Evolutionary conservation across 2,329 filamentous ascomycete species (phyloP).

Genomic region (Penicillium sp.): DNA sequence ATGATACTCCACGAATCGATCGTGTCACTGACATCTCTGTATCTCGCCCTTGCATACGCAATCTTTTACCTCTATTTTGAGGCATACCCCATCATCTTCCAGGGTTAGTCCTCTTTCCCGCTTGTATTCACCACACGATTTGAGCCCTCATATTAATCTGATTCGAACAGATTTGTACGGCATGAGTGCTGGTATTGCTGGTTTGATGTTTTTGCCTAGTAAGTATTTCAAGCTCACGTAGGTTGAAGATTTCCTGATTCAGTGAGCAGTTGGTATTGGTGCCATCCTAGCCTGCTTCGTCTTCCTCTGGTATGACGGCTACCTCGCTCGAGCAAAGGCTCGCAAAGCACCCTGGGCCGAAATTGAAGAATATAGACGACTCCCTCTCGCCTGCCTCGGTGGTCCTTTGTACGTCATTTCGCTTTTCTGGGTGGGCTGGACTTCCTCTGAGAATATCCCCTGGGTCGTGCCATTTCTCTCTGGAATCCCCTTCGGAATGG

Average conservation of each 20-base stretch:
- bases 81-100: constrained; percentile 71
- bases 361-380: constrained; percentile 57
- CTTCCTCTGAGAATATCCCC: constrained; percentile 30
- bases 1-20: constrained; percentile 74
- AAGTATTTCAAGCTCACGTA: constrained; percentile 3
- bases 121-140: neutral
- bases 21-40: constrained; percentile 67
- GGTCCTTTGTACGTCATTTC: constrained; percentile 60
- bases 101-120: constrained; percentile 24
- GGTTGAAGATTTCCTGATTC: neutral
- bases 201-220: constrained; percentile 38
- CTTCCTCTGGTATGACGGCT: constrained; percentile 66
- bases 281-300: constrained; percentile 59
- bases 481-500: constrained; percentile 63
- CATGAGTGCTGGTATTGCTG: constrained; percentile 36
- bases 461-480: constrained; percentile 57
- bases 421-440: constrained; percentile 52
- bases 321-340: constrained; percentile 57
- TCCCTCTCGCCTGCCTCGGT: constrained; percentile 71
- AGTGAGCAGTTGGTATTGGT: constrained; percentile 57
- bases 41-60: constrained; percentile 69
- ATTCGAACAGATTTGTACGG: constrained; percentile 30
- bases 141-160: constrained; percentile 48
- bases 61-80: constrained; percentile 75
- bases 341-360: constrained; percentile 23